phyloP scores from a whole-genome alignment of 2,329 filamentous ascomycete genomes.

The Scorias spongiosa region DNA sequence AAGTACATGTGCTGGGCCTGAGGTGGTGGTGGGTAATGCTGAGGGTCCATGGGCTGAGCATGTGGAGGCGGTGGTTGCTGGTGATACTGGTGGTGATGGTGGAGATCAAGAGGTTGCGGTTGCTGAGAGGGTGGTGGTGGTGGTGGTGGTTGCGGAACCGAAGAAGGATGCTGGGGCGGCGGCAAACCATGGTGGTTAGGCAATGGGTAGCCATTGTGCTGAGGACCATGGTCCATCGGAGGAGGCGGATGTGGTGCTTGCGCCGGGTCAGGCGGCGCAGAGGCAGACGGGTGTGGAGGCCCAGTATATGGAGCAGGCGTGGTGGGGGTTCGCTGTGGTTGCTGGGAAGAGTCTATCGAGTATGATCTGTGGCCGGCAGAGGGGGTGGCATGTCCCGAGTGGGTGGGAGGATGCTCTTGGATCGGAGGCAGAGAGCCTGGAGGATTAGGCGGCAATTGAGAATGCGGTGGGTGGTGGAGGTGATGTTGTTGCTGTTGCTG shows the following conservation, averaged over 20 bases:
- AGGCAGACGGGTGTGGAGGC: conserved; percentile 8
- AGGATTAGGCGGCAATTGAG: conserved; percentile 6
- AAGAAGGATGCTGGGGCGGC: conserved; percentile 4
- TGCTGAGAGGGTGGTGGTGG: conserved; percentile 10
- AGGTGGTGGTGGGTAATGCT: conserved; percentile 11
- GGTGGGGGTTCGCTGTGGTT: conserved; percentile 17
- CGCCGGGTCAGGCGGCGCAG: conserved; percentile 10
- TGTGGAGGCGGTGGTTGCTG: conserved; percentile 1
- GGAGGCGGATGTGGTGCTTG: conserved; percentile 10
- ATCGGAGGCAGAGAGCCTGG: conserved; percentile 14
- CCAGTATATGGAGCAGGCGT: conserved; percentile 17
- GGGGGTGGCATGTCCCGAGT: conserved; percentile 22
- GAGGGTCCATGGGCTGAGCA: conserved; percentile 12
- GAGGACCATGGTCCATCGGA: conserved; percentile 14
- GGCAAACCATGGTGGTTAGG: conserved; percentile 13
- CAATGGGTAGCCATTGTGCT: conserved; percentile 18
- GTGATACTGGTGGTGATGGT: conserved; percentile 12
- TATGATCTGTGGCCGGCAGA: conserved; percentile 18
- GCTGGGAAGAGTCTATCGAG: conserved; percentile 17
- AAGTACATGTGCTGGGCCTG: conserved; percentile 9
- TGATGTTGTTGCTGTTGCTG: conserved; percentile 8
- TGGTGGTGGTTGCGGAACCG: conserved; percentile 6
- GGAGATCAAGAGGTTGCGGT: conserved; percentile 16
- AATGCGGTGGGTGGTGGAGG: conserved; percentile 6
- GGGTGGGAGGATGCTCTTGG: conserved; percentile 10